A percentile compares a stretch with the other conserved stretches of the same genome.
These are phyloP conservation scores for Panicum hallii DNA, from an alignment of 202 grass and related monocot genomes.

Conservation along the genomic window DNA sequence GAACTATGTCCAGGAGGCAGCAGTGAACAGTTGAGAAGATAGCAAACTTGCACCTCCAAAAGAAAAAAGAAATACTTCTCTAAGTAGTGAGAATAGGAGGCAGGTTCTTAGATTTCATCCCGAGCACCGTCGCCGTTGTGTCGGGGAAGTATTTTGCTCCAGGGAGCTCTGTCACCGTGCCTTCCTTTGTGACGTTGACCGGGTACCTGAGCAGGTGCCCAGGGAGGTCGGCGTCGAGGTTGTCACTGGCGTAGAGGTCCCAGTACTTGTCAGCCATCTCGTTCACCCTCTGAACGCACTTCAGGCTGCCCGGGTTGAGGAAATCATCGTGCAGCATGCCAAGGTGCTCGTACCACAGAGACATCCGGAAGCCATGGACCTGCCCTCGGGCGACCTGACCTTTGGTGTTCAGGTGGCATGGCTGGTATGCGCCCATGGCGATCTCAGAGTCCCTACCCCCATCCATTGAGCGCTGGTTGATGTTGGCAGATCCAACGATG, in stretches of 20 bases:
- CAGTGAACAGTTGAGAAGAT: neutral
- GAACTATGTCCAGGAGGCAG: conserved; percentile 9
- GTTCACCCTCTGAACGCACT: conserved; percentile 83
- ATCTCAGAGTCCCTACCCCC: conserved; percentile 91
- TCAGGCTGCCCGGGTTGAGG: conserved; percentile 53
- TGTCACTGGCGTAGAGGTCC: conserved; percentile 66
- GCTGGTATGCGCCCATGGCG: conserved; percentile 87
- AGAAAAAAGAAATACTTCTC: neutral
- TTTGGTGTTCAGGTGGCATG: conserved; percentile 62
- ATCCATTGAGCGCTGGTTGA: conserved; percentile 96
- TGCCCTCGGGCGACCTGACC: conserved; percentile 69
- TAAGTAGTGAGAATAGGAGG: conserved; percentile 80
- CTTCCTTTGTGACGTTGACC: conserved; percentile 47
- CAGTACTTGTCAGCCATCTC: conserved; percentile 82
- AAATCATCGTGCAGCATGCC: conserved; percentile 78
- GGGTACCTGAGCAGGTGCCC: conserved; percentile 93
- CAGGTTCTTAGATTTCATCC: conserved; percentile 47
- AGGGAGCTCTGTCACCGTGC: conserved; percentile 64
- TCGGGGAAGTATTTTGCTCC: conserved; percentile 76
- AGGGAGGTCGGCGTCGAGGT: conserved; percentile 67
- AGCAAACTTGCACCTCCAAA: neutral
- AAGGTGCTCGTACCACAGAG: conserved; percentile 93
- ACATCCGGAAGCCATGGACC: conserved; percentile 88
- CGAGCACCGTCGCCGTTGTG: conserved; percentile 63
- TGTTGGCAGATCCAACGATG: conserved; percentile 90